These are phyloP conservation scores for Xylariaceae sp. DNA, from an alignment of 2,329 filamentous ascomycete species.

Conservation along the genomic window DNA sequence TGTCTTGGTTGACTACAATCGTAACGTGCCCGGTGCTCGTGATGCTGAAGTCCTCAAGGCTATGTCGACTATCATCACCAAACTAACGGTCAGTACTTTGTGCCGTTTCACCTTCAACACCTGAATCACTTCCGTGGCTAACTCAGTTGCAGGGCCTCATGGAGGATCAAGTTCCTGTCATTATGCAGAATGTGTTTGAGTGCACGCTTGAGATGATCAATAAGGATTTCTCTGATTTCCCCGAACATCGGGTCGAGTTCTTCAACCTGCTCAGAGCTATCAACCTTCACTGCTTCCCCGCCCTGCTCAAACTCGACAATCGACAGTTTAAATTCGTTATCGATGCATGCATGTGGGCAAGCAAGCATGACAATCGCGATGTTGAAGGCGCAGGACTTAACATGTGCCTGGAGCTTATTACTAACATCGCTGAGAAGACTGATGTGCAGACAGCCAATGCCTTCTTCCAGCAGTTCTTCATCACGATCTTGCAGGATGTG, in stretches of 20 bases:
- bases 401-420: slow-evolving; percentile 97
- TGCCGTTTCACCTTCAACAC: background rate
- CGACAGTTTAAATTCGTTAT: slow-evolving; percentile 99
- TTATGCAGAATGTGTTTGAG: slow-evolving; percentile 98
- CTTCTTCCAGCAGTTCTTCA: slow-evolving; percentile 98
- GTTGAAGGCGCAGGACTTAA: slow-evolving; percentile 94
- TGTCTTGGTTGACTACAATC: slow-evolving; percentile 92
- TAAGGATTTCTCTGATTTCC: slow-evolving; percentile 99
- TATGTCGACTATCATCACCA: slow-evolving; percentile 96
- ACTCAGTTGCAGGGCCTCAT: slow-evolving; percentile 65
- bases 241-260: slow-evolving; percentile 98
- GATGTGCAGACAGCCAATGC: slow-evolving; percentile 81
- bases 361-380: slow-evolving; percentile 98
- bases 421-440: slow-evolving; percentile 92
- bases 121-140: slow-evolving; percentile 12
- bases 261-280: slow-evolving; percentile 96
- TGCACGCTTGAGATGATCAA: slow-evolving; percentile 99
- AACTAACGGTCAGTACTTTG: slow-evolving; percentile 74
- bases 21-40: slow-evolving; percentile 90
- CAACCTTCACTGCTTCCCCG: slow-evolving; percentile 94
- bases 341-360: slow-evolving; percentile 99
- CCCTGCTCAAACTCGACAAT: slow-evolving; percentile 88
- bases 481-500: slow-evolving; percentile 92
- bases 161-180: slow-evolving; percentile 95
- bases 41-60: slow-evolving; percentile 96